phyloP scores from a whole-genome alignment of 208 protist species.

The Naegleria gruberi region DNA sequence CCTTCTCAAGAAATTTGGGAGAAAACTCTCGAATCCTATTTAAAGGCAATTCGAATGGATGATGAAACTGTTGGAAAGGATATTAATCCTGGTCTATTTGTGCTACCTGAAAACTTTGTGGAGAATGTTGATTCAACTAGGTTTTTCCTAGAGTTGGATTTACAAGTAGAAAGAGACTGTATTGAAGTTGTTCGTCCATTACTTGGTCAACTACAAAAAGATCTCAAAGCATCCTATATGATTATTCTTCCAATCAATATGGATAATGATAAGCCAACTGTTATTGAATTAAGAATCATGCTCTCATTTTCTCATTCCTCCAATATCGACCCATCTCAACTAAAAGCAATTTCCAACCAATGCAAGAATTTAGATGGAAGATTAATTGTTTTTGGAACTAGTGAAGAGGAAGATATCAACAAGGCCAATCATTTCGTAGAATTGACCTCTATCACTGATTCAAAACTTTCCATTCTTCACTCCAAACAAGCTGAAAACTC shows the following conservation, averaged over 20 bases:
- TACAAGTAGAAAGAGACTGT: not conserved
- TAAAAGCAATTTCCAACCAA: not conserved
- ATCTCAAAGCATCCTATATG: not conserved
- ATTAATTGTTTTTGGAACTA: not conserved
- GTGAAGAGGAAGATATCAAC: not conserved
- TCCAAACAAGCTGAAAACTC: not conserved
- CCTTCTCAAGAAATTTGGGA: not conserved
- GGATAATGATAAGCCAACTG: not conserved
- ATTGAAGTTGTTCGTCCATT: not conserved
- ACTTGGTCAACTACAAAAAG: not conserved
- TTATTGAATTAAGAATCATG: not conserved
- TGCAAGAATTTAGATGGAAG: not conserved
- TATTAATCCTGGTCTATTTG: not conserved
- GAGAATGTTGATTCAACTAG: not conserved
- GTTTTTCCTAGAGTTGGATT: not conserved
- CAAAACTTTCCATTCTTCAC: not conserved
- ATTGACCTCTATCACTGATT: not conserved
- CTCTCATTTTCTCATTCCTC: not conserved
- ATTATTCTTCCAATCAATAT: not conserved
- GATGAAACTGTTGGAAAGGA: not conserved
- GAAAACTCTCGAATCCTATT: not conserved
- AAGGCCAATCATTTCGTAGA: not conserved
- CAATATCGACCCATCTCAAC: not conserved
- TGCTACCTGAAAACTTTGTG: not conserved
- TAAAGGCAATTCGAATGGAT: not conserved